A percentile compares a stretch with the other conserved stretches of the same genome.
Evolutionary conservation across 1,139 yeast genomes (phyloP).

Genomic region (Kodamaea anthophila): DNA sequence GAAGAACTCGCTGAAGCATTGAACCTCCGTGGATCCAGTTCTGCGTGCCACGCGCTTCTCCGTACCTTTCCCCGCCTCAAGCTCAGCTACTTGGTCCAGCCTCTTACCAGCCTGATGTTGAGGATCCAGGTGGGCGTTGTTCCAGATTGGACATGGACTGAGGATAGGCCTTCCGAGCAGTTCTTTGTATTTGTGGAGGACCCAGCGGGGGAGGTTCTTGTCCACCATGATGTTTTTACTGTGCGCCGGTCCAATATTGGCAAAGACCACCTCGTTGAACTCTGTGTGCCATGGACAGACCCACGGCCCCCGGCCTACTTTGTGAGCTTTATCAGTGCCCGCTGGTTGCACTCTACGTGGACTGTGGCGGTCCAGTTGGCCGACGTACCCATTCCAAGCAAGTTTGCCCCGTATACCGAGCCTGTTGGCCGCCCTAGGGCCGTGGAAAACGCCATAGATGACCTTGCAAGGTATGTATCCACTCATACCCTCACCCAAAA

Average conservation of each 20-base stretch:
- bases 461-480: background rate
- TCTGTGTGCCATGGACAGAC: constrained; percentile 54
- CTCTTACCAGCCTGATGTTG: constrained; percentile 65
- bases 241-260: constrained; percentile 45
- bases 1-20: constrained; percentile 80
- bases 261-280: constrained; percentile 55
- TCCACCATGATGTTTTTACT: constrained; percentile 51
- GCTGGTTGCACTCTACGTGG: constrained; percentile 76
- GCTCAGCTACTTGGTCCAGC: constrained; percentile 59
- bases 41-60: constrained; percentile 53
- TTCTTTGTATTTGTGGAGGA: constrained; percentile 76
- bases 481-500: constrained; percentile 51
- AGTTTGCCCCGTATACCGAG: constrained; percentile 59
- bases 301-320: constrained; percentile 75
- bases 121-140: constrained; percentile 59
- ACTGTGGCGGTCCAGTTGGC: constrained; percentile 57
- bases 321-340: constrained; percentile 67
- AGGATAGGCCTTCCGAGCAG: constrained; percentile 61
- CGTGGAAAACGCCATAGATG: background rate
- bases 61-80: constrained; percentile 66
- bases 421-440: background rate
- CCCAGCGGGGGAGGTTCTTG: constrained; percentile 70
- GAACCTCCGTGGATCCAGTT: constrained; percentile 63
- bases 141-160: constrained; percentile 79
- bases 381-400: constrained; percentile 56